phyloP scores from a whole-genome alignment of 1,139 yeast species.

The Blastobotrys capitulatus region DNA sequence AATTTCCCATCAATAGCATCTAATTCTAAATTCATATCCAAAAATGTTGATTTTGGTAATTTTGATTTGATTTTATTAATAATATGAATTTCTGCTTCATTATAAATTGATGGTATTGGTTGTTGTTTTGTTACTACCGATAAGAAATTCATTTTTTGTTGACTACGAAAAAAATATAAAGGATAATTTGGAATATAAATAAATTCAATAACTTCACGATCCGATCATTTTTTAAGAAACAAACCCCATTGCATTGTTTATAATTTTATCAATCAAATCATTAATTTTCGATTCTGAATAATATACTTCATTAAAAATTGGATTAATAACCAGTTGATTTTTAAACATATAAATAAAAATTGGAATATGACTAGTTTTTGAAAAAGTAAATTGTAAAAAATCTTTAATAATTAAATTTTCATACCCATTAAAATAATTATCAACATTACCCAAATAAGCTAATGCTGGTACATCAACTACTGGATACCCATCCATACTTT shows the following conservation, averaged over 20 bases:
- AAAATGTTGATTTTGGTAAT: not conserved
- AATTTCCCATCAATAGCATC: not conserved
- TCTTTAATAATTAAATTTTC: not conserved
- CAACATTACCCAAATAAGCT: not conserved
- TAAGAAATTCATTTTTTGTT: too few relatives aligned
- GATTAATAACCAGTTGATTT: constrained; percentile 1
- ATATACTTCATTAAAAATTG: constrained; percentile 5
- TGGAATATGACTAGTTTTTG: constrained; percentile 10
- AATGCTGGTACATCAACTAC: not conserved
- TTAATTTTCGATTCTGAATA: not conserved
- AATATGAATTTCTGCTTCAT: not conserved
- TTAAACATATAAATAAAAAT: constrained; percentile 5
- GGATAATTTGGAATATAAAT: too few relatives aligned
- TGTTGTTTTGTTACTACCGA: not conserved
- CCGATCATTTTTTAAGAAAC: not conserved
- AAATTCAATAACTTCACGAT: too few relatives aligned
- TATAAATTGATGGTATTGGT: not conserved
- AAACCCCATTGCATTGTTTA: too few relatives aligned
- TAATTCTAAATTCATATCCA: not conserved
- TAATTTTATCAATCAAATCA: not conserved
- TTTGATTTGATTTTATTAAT: not conserved
- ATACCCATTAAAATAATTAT: not conserved
- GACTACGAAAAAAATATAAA: too few relatives aligned
- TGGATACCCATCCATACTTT: not conserved
- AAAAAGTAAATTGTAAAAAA: constrained; percentile 4